Conservation (phyloP, 352 stramenopile genomes). For the Globisporangium polare region DNA sequence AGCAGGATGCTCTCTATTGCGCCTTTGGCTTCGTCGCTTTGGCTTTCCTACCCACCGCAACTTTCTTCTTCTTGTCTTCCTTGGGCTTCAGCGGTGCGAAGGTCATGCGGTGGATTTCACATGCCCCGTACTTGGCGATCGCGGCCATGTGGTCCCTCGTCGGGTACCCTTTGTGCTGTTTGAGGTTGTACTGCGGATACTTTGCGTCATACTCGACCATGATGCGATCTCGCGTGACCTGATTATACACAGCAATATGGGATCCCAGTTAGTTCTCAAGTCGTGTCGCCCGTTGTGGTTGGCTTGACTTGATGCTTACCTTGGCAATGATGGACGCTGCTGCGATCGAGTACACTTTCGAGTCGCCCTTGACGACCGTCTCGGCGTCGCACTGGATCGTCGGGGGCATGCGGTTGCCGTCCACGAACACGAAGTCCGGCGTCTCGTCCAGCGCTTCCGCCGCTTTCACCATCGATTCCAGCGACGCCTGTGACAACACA, state of each 20-base stretch:
- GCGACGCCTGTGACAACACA: slow-evolving; percentile 61
- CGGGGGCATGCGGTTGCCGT: slow-evolving; percentile 94
- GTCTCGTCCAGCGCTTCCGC: slow-evolving; percentile 54
- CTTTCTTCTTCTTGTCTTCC: slow-evolving; percentile 21
- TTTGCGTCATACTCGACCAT: slow-evolving; percentile 93
- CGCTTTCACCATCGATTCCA: slow-evolving; percentile 93
- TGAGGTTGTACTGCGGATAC: slow-evolving; percentile 93
- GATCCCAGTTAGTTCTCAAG: no score
- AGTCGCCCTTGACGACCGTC: slow-evolving; percentile 94
- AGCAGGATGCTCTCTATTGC: slow-evolving; percentile 1
- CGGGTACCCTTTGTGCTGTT: slow-evolving; percentile 97
- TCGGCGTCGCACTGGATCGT: slow-evolving; percentile 85
- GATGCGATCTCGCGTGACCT: slow-evolving; percentile 95
- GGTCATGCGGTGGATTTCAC: slow-evolving; percentile 93
- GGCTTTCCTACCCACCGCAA: slow-evolving; percentile 14
- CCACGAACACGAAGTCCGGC: slow-evolving; percentile 91
- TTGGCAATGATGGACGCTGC: slow-evolving; percentile 99
- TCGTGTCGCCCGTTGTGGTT: no score
- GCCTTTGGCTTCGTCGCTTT: slow-evolving; percentile 5
- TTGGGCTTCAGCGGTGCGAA: slow-evolving; percentile 94
- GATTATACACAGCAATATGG: background rate
- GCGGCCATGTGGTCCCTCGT: slow-evolving; percentile 90
- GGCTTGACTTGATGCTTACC: slow-evolving; percentile 8
- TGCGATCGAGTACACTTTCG: slow-evolving; percentile 94
- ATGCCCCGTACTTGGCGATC: slow-evolving; percentile 89